A percentile compares a stretch with the other conserved stretches of the same genome.
Conservation (phyloP, 371 early-diverging fungal species). For the Cladochytrium tenue region DNA sequence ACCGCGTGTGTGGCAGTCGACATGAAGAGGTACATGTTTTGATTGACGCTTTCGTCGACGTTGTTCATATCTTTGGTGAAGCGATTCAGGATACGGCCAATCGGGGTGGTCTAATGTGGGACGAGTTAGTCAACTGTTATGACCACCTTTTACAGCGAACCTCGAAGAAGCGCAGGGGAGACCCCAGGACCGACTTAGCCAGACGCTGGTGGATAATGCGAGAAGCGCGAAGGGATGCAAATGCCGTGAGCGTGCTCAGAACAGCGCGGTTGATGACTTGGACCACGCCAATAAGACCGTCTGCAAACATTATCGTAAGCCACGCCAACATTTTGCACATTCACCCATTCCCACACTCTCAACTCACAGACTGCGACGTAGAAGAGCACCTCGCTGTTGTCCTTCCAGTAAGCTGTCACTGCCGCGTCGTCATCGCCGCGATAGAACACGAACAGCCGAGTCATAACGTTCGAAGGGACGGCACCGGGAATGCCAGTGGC, state of each 20-base stretch:
- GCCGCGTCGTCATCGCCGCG: background rate
- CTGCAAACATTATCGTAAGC: background rate
- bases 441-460: background rate
- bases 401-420: background rate
- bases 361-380: conserved; percentile 33
- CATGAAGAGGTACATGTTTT: background rate
- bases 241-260: background rate
- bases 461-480: background rate
- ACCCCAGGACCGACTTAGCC: conserved; percentile 31
- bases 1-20: background rate
- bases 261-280: background rate
- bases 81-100: conserved; percentile 85
- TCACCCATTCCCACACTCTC: too few relatives aligned
- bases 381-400: conserved; percentile 9
- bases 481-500: background rate
- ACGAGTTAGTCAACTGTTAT: background rate
- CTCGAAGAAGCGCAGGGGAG: conserved; percentile 82
- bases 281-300: background rate
- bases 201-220: conserved; percentile 34
- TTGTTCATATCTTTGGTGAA: conserved; percentile 83
- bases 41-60: conserved; percentile 48
- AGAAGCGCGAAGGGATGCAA: conserved; percentile 24
- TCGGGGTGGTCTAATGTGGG: conserved; percentile 46
- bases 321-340: background rate
- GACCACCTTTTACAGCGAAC: background rate